Evolutionary conservation across 768 basidiomycete genomes (phyloP).

Genomic region (Mycena polygramma): DNA sequence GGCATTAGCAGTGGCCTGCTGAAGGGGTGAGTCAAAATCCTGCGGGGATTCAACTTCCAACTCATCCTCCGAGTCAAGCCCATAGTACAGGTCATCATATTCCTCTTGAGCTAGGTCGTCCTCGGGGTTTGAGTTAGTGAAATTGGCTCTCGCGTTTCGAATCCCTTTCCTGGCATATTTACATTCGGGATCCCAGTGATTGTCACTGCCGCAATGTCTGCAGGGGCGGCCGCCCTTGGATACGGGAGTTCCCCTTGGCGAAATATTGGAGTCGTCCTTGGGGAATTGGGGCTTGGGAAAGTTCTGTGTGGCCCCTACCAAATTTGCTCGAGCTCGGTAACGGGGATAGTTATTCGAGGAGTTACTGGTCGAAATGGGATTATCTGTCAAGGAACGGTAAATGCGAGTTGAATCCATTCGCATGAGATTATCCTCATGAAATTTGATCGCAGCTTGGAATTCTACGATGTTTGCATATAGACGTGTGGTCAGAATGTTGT

Average conservation of each 20-base stretch:
- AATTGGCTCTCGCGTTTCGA: conserved; percentile 38
- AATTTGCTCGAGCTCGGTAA: not conserved
- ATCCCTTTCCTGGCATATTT: conserved; percentile 10
- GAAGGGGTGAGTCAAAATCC: conserved; percentile 40
- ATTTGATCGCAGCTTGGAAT: conserved; percentile 41
- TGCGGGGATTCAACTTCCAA: not conserved
- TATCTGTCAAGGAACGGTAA: too few species aligned
- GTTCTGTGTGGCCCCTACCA: not conserved
- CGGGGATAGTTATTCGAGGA: too few species aligned
- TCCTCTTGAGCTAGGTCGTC: conserved; percentile 41
- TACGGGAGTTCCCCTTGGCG: too few species aligned
- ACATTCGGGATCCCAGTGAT: conserved; percentile 18
- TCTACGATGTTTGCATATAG: conserved; percentile 32
- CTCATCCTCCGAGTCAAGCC: conserved; percentile 29
- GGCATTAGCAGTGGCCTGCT: not conserved
- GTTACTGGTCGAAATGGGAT: too few species aligned
- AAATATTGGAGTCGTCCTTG: too few species aligned
- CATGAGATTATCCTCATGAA: conserved; percentile 36
- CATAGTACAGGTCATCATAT: conserved; percentile 44
- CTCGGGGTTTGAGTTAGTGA: conserved; percentile 20
- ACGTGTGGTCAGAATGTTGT: conserved; percentile 41
- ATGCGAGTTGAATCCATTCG: too few species aligned
- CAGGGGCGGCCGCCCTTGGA: not conserved
- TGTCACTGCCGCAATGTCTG: not conserved
- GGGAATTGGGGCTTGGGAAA: too few species aligned